A percentile compares a stretch with the other conserved stretches of the same genome.
Evolutionary conservation across 768 basidiomycete genomes (phyloP).

Genomic region (Myochromella boudieri): DNA sequence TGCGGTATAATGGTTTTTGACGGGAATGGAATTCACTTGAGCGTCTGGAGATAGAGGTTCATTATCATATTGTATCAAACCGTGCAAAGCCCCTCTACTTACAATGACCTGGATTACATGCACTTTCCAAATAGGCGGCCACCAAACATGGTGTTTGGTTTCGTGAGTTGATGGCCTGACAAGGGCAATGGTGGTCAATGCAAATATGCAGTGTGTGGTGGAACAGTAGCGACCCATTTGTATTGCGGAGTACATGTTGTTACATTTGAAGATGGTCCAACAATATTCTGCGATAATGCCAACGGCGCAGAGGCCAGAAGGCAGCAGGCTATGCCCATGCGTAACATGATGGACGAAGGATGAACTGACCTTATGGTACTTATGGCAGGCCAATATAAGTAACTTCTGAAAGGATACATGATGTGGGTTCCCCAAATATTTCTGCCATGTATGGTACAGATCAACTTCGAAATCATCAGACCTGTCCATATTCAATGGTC

Average conservation of each 20-base stretch:
- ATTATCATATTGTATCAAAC: too few relatives aligned
- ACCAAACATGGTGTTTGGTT: slow-evolving; percentile 52
- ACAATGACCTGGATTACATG: slow-evolving; percentile 35
- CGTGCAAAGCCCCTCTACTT: slow-evolving; percentile 14
- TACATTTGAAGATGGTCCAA: slow-evolving; percentile 36
- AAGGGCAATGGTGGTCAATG: background rate
- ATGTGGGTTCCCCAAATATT: too few relatives aligned
- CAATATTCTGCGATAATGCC: background rate
- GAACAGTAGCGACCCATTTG: slow-evolving; percentile 33
- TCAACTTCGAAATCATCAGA: too few relatives aligned
- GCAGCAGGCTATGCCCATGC: background rate
- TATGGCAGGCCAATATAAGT: too few relatives aligned
- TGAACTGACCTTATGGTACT: too few relatives aligned
- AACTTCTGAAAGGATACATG: too few relatives aligned
- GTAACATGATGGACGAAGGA: slow-evolving; percentile 6
- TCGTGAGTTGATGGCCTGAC: slow-evolving; percentile 39
- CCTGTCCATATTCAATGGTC: too few relatives aligned
- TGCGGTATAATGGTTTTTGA: slow-evolving; percentile 38
- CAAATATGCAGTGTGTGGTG: background rate
- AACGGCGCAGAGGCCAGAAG: too few relatives aligned
- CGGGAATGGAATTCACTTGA: slow-evolving; percentile 37
- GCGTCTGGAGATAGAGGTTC: slow-evolving; percentile 30
- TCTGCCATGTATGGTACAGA: too few relatives aligned
- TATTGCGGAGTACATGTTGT: slow-evolving; percentile 33
- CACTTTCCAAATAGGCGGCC: slow-evolving; percentile 45